A percentile compares a stretch with the other conserved stretches of the same genome.
phyloP scores from a whole-genome alignment of 257 asterid genomes.

The Capsicum baccatum region DNA sequence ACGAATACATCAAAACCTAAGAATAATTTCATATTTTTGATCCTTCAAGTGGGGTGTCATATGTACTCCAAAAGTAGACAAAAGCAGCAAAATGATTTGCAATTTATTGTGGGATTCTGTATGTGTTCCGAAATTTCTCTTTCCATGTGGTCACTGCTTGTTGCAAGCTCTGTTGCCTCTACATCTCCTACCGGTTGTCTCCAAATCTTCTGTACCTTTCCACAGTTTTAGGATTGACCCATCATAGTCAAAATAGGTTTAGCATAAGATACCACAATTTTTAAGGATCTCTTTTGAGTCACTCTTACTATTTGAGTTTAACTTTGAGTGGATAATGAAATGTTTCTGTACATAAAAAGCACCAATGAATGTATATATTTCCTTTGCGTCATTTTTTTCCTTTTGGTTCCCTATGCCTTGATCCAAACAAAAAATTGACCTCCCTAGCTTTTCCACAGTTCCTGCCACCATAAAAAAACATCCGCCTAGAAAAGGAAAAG shows the following conservation, averaged over 20 bases:
- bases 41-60: not conserved
- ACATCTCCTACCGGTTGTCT: not conserved
- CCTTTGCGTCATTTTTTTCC: not conserved
- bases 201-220: not conserved
- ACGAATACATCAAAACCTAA: not conserved
- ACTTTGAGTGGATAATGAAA: constrained; percentile 4
- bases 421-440: constrained; percentile 14
- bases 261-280: not conserved
- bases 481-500: not conserved
- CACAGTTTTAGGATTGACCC: not conserved
- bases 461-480: not conserved
- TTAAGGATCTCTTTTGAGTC: not conserved
- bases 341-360: constrained; percentile 10
- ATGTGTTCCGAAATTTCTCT: not conserved
- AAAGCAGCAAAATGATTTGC: not conserved
- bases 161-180: not conserved
- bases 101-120: not conserved
- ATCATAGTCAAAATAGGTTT: not conserved
- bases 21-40: constrained; percentile 7
- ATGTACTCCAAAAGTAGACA: too few relatives aligned
- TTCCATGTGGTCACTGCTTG: not conserved
- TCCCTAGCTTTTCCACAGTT: not conserved
- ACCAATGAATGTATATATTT: not conserved
- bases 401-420: not conserved
- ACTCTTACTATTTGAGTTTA: constrained; percentile 15